Conservation (phyloP, 2,329 filamentous ascomycete genomes). For the Exophiala aquamarina region DNA sequence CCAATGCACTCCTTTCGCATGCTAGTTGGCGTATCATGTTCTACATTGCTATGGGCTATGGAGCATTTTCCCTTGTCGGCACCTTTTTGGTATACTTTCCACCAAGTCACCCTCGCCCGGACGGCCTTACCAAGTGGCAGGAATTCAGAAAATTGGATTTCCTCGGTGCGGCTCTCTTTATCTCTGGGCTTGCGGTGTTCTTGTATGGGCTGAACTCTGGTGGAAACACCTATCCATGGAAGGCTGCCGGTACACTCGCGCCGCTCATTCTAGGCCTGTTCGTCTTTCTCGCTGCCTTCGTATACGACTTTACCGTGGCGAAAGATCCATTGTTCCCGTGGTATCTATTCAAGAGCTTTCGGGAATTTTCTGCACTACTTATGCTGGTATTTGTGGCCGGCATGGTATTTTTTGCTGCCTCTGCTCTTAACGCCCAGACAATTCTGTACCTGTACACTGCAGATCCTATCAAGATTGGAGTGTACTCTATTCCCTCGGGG, state of each 20-base stretch:
- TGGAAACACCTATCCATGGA: slow-evolving; percentile 36
- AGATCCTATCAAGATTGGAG: slow-evolving; percentile 20
- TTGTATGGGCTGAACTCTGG: slow-evolving; percentile 43
- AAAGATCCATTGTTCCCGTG: slow-evolving; percentile 47
- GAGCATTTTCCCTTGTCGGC: slow-evolving; percentile 52
- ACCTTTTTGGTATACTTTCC: slow-evolving; percentile 52
- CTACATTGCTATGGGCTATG: slow-evolving; percentile 53
- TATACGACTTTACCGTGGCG: slow-evolving; percentile 40
- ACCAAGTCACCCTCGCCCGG: slow-evolving; percentile 44
- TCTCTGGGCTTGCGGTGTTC: slow-evolving; percentile 52
- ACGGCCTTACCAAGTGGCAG: slow-evolving; percentile 42
- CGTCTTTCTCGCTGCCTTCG: slow-evolving; percentile 38
- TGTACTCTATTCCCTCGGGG: slow-evolving; percentile 23
- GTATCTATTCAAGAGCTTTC: slow-evolving; percentile 29
- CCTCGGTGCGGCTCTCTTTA: slow-evolving; percentile 52
- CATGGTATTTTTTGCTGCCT: slow-evolving; percentile 23
- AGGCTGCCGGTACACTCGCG: slow-evolving; percentile 39
- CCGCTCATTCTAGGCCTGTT: slow-evolving; percentile 43
- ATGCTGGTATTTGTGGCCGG: slow-evolving; percentile 22
- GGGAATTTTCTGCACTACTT: slow-evolving; percentile 18
- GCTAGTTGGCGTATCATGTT: slow-evolving; percentile 58
- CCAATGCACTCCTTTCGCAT: slow-evolving; percentile 28
- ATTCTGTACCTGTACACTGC: slow-evolving; percentile 19
- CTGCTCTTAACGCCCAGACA: slow-evolving; percentile 18
- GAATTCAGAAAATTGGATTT: slow-evolving; percentile 51